Evolutionary conservation across 768 basidiomycete species (phyloP), one percentile per base, ranked within the genome.

Genomic region (Lyophyllum semitale): DNA sequence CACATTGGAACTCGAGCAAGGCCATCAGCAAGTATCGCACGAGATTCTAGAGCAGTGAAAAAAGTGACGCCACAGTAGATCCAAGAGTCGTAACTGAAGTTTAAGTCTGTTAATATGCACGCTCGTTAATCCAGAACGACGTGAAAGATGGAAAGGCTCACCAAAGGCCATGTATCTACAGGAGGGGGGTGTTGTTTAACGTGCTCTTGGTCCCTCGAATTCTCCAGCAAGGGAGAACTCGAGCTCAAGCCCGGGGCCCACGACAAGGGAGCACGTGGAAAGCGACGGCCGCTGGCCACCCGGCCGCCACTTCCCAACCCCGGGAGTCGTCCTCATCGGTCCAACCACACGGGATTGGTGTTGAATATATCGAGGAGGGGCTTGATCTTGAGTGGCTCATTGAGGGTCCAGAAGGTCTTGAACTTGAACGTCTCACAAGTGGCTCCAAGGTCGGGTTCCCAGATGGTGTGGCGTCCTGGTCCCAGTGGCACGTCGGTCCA

Each of bases 181-280:
- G 15, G 15, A 8, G 13, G 29, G 26, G 17, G 41, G 8, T 4
- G 2, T 43, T 4, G 11, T 45, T 45, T 45, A 57, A 61, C 62
- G 60, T 63, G 62, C 62, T 40, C 48, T 63, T 61, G 47, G 57
- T 63, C 52, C 48, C 58, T 52, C 52, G 48, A 57, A 50, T 35
- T n/a, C 29, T 37, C 53, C 51, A 11, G 22, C 37, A 32, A 17
- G 15, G 25, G 49, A 33, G 27, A 45, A 35, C 22, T 49, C 40
- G 32, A 52, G 35, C 54, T 54, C 47, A 63, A 60, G 62, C 60
- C 62, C 51, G 60, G 60, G 60, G 61, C 62, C 60, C 58, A 54
- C 60, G 60, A 53, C 60, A 59, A 61, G 58, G 62, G 62, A 59
- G 62, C 62, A 63, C 62, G 62, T 53, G 59, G 62, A 56, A 51